phyloP scores from a whole-genome alignment of 257 asterid genomes.

The Solanum pennellii region DNA sequence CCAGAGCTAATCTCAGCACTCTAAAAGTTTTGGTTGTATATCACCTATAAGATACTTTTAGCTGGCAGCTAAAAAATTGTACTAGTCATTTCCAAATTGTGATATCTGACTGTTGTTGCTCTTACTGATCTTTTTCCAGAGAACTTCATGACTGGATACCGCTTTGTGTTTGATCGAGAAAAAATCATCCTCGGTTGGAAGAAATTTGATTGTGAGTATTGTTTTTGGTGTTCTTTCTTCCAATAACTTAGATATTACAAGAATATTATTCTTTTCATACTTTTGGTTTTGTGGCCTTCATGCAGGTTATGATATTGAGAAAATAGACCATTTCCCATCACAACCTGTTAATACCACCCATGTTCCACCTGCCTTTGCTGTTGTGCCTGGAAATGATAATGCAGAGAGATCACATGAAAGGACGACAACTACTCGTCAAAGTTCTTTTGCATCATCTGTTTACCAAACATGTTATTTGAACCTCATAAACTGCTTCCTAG shows the following conservation, averaged over 20 bases:
- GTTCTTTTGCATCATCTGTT: slow-evolving; percentile 22
- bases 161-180: slow-evolving; percentile 78
- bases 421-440: slow-evolving; percentile 8
- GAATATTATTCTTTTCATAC: not conserved
- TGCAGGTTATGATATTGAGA: slow-evolving; percentile 59
- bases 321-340: slow-evolving; percentile 13
- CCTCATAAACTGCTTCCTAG: slow-evolving; percentile 8
- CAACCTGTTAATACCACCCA: slow-evolving; percentile 25
- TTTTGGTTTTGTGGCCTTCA: not conserved
- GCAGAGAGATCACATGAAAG: slow-evolving; percentile 10
- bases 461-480: slow-evolving; percentile 5
- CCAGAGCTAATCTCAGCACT: not conserved
- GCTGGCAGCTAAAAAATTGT: not conserved
- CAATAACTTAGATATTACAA: not conserved
- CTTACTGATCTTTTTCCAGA: slow-evolving; percentile 26
- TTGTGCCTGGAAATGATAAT: slow-evolving; percentile 15
- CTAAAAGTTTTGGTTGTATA: not conserved
- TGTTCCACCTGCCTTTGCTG: slow-evolving; percentile 46
- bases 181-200: slow-evolving; percentile 75
- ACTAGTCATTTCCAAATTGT: not conserved
- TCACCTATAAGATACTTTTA: not conserved
- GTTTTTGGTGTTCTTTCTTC: not conserved
- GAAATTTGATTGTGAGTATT: slow-evolving; percentile 53
- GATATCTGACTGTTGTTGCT: not conserved
- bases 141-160: slow-evolving; percentile 79